These are phyloP conservation scores for Thielaviopsis populi DNA, from an alignment of 2,329 filamentous ascomycete genomes.

Conservation along the genomic window DNA sequence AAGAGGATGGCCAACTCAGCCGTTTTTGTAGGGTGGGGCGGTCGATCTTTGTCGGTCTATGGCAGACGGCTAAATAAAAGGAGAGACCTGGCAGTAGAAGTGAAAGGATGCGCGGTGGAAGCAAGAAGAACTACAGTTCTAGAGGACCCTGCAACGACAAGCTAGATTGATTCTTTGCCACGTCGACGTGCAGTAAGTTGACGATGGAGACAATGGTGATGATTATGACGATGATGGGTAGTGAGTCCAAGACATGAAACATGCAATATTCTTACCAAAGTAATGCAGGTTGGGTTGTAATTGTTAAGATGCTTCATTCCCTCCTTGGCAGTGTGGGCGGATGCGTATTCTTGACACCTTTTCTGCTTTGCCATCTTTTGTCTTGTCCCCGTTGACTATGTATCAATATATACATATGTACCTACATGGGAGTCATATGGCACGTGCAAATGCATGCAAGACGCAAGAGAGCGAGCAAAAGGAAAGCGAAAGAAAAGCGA, in stretches of 20 bases:
- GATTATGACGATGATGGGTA: not conserved
- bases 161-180: constrained; percentile 3
- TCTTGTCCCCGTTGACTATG: not conserved
- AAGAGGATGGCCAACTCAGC: not conserved
- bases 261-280: not conserved
- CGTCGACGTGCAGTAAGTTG: not conserved
- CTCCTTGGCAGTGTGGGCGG: not conserved
- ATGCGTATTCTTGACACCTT: not conserved
- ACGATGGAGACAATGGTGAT: not conserved
- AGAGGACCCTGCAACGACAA: not conserved
- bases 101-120: not conserved
- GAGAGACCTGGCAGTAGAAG: not conserved
- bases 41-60: not conserved
- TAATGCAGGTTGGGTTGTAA: not conserved
- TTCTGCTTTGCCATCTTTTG: not conserved
- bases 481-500: not conserved
- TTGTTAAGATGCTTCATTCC: not conserved
- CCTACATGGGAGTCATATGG: not conserved
- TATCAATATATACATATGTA: not conserved
- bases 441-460: constrained; percentile 1
- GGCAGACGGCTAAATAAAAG: not conserved
- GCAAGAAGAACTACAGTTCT: not conserved
- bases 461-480: not conserved
- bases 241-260: not conserved
- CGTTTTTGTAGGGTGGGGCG: not conserved